Percentiles rank a stretch among this genome's conserved stretches.
phyloP scores from a whole-genome alignment of 306 rosid species.

The Canavalia ensiformis region DNA sequence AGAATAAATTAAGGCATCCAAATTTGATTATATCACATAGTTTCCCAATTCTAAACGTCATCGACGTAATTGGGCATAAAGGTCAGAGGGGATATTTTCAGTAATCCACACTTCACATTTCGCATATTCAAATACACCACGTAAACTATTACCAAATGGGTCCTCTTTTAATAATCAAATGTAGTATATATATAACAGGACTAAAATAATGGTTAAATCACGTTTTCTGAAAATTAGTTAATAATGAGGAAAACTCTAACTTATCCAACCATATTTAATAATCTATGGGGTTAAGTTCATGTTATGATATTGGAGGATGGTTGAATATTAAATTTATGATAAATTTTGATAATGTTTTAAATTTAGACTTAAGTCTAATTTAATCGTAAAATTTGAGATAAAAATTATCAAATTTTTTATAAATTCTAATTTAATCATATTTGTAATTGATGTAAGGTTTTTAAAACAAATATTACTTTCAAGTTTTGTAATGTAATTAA shows the following conservation, averaged over 20 bases:
- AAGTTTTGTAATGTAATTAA: too few species aligned
- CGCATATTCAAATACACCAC: neutral
- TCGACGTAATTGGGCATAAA: neutral
- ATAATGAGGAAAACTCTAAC: neutral
- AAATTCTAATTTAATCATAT: too few species aligned
- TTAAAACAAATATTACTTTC: too few species aligned
- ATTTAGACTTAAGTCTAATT: too few species aligned
- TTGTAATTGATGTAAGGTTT: too few species aligned
- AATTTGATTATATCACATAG: neutral
- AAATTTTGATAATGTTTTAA: too few species aligned
- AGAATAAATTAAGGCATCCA: neutral
- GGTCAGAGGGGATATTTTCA: constrained; percentile 15
- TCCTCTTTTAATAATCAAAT: neutral
- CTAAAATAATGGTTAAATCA: neutral
- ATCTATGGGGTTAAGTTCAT: too few species aligned
- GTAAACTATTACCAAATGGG: too few species aligned
- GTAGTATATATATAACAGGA: neutral
- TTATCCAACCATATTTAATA: neutral
- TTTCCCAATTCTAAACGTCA: neutral
- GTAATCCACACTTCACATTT: neutral
- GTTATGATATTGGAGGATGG: too few species aligned
- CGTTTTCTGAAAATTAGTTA: neutral
- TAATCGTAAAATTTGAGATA: too few species aligned
- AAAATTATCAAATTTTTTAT: too few species aligned
- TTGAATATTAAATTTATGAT: too few species aligned